Percentiles rank a stretch among this genome's conserved stretches.
Evolutionary conservation across 2,329 filamentous ascomycete genomes (phyloP).

Genomic region (Elsinoe necatrix): DNA sequence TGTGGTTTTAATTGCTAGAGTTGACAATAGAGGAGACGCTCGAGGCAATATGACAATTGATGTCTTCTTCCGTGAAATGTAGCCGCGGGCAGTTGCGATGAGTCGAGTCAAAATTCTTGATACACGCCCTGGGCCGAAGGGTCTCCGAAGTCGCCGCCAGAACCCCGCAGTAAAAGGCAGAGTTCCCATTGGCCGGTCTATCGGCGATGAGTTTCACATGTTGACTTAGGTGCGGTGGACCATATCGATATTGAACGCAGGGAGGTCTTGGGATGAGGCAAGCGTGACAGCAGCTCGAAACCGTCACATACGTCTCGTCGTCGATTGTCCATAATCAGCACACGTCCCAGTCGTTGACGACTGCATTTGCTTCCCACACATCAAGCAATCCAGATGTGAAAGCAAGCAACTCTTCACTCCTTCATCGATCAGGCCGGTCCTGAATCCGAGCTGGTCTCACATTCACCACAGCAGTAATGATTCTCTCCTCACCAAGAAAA

Average conservation of each 20-base stretch:
- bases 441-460: constrained; percentile 14
- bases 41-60: neutral
- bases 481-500: constrained; percentile 7
- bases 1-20: neutral
- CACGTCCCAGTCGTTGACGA: neutral
- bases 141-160: constrained; percentile 4
- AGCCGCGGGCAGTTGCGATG: neutral
- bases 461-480: constrained; percentile 10
- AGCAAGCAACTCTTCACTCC: neutral
- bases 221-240: neutral
- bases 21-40: neutral
- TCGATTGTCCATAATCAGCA: constrained; percentile 1
- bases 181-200: neutral
- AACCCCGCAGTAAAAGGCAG: neutral
- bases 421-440: constrained; percentile 11
- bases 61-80: neutral
- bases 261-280: constrained; percentile 12
- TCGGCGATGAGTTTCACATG: neutral
- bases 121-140: neutral
- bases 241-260: neutral
- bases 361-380: neutral
- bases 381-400: constrained; percentile 12
- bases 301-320: neutral
- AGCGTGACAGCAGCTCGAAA: neutral
- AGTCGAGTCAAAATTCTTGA: constrained; percentile 3